Conservation (phyloP, 352 stramenopile species). For the Phytopythium chamaehyphon region DNA sequence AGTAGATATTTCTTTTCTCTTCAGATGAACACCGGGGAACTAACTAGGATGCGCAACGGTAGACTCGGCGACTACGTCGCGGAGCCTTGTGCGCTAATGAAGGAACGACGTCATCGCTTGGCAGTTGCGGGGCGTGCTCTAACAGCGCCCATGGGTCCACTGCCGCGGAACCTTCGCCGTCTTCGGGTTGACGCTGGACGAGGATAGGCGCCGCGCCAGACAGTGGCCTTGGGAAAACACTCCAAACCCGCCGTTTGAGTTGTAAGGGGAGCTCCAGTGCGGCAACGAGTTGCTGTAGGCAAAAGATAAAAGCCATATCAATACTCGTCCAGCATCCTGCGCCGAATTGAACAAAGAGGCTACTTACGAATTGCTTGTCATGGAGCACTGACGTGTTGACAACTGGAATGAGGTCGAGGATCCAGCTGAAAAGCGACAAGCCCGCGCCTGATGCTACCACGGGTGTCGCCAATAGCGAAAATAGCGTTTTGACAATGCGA, state of each 20-base stretch:
- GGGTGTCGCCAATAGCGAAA: constrained; percentile 71
- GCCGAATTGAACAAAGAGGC: background rate
- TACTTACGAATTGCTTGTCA: constrained; percentile 72
- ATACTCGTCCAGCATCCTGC: background rate
- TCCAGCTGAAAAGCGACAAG: constrained; percentile 83
- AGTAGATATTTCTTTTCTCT: too few relatives aligned
- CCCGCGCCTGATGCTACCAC: constrained; percentile 48
- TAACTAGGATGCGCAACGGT: constrained; percentile 32
- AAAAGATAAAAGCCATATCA: constrained; percentile 9
- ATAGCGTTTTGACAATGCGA: constrained; percentile 80
- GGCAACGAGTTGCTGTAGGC: constrained; percentile 62
- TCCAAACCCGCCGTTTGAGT: constrained; percentile 66
- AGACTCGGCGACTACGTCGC: constrained; percentile 62
- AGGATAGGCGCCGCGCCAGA: constrained; percentile 25
- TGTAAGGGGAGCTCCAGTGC: constrained; percentile 49
- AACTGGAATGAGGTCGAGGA: constrained; percentile 79
- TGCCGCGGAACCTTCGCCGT: constrained; percentile 19
- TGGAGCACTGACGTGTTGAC: constrained; percentile 71
- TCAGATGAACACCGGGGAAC: background rate
- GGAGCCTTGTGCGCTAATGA: constrained; percentile 31
- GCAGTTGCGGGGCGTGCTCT: constrained; percentile 63
- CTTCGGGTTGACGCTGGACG: constrained; percentile 13
- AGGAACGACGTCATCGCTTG: constrained; percentile 56
- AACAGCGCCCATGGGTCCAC: constrained; percentile 78
- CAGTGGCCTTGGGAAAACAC: constrained; percentile 56